Evolutionary conservation across 345 rosid genomes (phyloP).

Genomic region (Eucalyptus pauciflora): DNA sequence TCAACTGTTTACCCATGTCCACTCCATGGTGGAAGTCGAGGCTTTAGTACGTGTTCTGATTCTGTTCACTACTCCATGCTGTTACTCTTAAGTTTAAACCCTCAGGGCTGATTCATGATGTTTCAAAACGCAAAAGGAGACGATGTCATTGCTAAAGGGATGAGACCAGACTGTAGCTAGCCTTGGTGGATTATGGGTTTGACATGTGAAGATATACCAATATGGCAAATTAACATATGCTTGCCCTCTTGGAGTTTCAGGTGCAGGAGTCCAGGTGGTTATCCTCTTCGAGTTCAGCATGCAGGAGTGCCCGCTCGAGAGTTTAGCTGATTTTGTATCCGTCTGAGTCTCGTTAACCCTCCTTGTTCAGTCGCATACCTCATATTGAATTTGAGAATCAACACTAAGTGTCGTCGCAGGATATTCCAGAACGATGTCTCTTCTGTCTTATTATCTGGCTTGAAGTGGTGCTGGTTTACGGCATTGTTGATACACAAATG

Average conservation of each 20-base stretch:
- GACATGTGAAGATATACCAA: neutral
- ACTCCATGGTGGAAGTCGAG: neutral
- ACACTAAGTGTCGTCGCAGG: neutral
- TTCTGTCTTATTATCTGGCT: neutral
- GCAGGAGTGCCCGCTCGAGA: neutral
- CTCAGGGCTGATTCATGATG: neutral
- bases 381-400: neutral
- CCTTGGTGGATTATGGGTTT: neutral
- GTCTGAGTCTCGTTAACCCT: neutral
- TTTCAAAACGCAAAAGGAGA: neutral
- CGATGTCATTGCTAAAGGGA: neutral
- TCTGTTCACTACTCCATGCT: neutral
- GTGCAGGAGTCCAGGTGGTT: neutral
- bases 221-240: neutral
- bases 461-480: neutral
- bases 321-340: neutral
- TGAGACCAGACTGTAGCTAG: neutral
- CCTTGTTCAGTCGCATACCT: neutral
- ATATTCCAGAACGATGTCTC: neutral
- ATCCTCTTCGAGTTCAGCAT: neutral
- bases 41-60: neutral
- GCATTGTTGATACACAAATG: neutral
- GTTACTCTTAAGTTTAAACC: neutral
- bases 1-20: neutral
- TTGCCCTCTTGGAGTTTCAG: neutral